Percentiles rank a stretch among this genome's conserved stretches.
phyloP scores from a whole-genome alignment of 2,329 filamentous ascomycete species.

The Hypoxylon sp. region DNA sequence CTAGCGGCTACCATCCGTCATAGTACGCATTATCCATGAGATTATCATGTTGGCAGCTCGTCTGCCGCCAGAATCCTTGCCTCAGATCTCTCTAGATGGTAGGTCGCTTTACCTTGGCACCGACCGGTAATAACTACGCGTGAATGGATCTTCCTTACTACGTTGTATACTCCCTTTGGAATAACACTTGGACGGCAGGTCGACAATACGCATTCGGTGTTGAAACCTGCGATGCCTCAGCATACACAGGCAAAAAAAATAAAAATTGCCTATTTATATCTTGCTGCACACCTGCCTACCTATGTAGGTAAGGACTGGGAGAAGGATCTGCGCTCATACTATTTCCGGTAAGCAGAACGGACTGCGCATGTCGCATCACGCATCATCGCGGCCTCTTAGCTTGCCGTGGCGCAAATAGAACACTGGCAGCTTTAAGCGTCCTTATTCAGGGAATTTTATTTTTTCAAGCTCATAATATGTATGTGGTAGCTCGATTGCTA shows the following conservation, averaged over 20 bases:
- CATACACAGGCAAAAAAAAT: constrained; percentile 28
- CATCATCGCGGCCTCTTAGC: constrained; percentile 33
- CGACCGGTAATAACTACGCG: constrained; percentile 21
- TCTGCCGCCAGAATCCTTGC: constrained; percentile 43
- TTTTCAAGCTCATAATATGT: constrained; percentile 8
- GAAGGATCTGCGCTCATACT: constrained; percentile 43
- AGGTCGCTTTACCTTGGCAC: constrained; percentile 42
- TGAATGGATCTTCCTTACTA: constrained; percentile 38
- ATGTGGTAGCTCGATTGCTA: constrained; percentile 32
- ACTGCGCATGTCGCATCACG: constrained; percentile 28
- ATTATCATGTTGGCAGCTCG: constrained; percentile 26
- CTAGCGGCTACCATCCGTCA: constrained; percentile 35
- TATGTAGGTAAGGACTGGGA: constrained; percentile 35
- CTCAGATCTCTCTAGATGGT: constrained; percentile 47
- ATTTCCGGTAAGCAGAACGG: constrained; percentile 39
- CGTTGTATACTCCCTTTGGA: constrained; percentile 27
- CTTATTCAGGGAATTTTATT: constrained; percentile 26
- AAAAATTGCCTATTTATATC: constrained; percentile 46
- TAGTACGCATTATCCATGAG: constrained; percentile 31
- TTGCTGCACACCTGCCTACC: constrained; percentile 38
- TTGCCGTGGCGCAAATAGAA: constrained; percentile 37
- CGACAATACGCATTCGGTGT: constrained; percentile 33
- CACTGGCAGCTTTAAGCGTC: constrained; percentile 31
- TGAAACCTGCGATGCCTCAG: constrained; percentile 43
- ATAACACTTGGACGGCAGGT: constrained; percentile 40